Percentiles rank a stretch among this genome's conserved stretches.
These are phyloP conservation scores for Harrya chromipes DNA, from an alignment of 768 basidiomycete genomes.

Conservation along the genomic window DNA sequence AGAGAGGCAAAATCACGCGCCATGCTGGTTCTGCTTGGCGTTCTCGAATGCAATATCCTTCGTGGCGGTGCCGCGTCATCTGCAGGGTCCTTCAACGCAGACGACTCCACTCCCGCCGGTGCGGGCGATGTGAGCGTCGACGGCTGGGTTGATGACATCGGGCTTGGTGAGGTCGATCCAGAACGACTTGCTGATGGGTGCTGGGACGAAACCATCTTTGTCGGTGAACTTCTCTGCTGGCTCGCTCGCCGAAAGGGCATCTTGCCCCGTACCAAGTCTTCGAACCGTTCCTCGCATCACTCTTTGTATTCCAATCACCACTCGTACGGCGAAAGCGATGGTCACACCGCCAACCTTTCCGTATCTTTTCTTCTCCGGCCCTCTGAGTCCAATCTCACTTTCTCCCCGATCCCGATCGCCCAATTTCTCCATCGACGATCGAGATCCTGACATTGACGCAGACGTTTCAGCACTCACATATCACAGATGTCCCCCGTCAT, in stretches of 20 bases:
- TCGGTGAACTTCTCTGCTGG: slow-evolving; percentile 70
- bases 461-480: slow-evolving; percentile 21
- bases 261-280: slow-evolving; percentile 13
- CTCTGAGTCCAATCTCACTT: no score
- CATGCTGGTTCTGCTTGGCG: slow-evolving; percentile 74
- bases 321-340: slow-evolving; percentile 19
- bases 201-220: slow-evolving; percentile 62
- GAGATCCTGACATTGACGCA: background rate
- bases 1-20: slow-evolving; percentile 49
- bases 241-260: slow-evolving; percentile 49
- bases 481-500: slow-evolving; percentile 30
- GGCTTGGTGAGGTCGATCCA: slow-evolving; percentile 64
- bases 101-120: slow-evolving; percentile 13
- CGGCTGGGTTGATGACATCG: slow-evolving; percentile 48
- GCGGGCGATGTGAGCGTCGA: slow-evolving; percentile 28
- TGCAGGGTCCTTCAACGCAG: no score
- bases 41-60: slow-evolving; percentile 65
- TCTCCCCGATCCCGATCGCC: no score
- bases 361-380: slow-evolving; percentile 26
- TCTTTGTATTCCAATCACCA: slow-evolving; percentile 21
- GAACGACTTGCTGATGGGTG: slow-evolving; percentile 59
- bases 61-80: slow-evolving; percentile 44
- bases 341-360: slow-evolving; percentile 22
- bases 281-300: slow-evolving; percentile 2
- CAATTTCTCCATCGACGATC: no score